Evolutionary conservation across 2,329 filamentous ascomycete genomes (phyloP).

Genomic region (Verticillium dahliae): DNA sequence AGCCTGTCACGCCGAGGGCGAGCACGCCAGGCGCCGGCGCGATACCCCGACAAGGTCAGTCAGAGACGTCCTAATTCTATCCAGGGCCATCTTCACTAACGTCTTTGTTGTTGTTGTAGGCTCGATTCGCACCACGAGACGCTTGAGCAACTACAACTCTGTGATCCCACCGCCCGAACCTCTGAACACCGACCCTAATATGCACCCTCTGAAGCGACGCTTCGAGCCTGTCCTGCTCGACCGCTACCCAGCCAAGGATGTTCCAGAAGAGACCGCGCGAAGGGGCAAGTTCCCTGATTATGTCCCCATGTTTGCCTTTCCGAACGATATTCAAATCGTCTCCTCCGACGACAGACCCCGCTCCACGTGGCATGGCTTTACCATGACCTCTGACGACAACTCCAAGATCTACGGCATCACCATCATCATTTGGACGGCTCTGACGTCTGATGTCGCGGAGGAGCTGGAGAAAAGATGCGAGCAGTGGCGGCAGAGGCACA

Average conservation of each 20-base stretch:
- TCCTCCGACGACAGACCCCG: constrained; percentile 89
- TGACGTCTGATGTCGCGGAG: constrained; percentile 75
- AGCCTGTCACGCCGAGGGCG: constrained; percentile 52
- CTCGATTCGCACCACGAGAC: constrained; percentile 70
- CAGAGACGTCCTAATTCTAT: constrained; percentile 11
- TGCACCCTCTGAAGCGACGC: constrained; percentile 89
- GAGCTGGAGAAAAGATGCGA: constrained; percentile 79
- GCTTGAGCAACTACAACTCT: constrained; percentile 95
- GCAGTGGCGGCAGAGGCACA: constrained; percentile 76
- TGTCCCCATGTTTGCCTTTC: constrained; percentile 98
- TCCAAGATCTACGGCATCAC: constrained; percentile 89
- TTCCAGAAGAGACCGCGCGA: constrained; percentile 71
- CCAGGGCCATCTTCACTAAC: constrained; percentile 11
- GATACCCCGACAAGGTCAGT: constrained; percentile 5
- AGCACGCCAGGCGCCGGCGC: constrained; percentile 10
- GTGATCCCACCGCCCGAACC: constrained; percentile 93
- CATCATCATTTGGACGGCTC: constrained; percentile 85
- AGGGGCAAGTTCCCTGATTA: constrained; percentile 92
- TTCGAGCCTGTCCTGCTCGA: constrained; percentile 97
- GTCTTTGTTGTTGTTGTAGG: constrained; percentile 26
- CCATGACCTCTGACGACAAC: constrained; percentile 91
- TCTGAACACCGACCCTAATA: constrained; percentile 79
- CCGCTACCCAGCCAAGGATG: constrained; percentile 79
- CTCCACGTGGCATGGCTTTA: constrained; percentile 98
- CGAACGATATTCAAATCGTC: constrained; percentile 94